Evolutionary conservation across 106 monocot species (phyloP).

Genomic region (Dendrobium chrysotoxum): DNA sequence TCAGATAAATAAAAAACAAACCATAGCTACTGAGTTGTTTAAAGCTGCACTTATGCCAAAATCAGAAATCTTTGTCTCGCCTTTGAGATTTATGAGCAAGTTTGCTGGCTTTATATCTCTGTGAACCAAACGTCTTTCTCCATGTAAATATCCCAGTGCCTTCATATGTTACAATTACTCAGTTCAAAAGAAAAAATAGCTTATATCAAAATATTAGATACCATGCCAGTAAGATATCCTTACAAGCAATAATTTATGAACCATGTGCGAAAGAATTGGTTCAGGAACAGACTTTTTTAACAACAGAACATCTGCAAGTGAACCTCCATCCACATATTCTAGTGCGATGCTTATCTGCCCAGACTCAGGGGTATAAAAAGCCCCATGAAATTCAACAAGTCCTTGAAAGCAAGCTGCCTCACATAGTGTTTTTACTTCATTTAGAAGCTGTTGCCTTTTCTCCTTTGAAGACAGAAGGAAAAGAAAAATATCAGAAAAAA

Average conservation of each 20-base stretch:
- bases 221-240: conserved; percentile 12
- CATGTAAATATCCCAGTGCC: conserved; percentile 86
- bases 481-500: background rate
- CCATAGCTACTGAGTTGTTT: conserved; percentile 88
- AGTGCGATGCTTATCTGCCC: conserved; percentile 95
- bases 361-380: conserved; percentile 89
- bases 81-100: conserved; percentile 94
- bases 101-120: conserved; percentile 99
- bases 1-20: conserved; percentile 21
- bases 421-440: conserved; percentile 90
- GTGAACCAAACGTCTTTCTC: conserved; percentile 82
- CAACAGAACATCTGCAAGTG: conserved; percentile 77
- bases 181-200: background rate
- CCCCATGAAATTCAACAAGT: conserved; percentile 96
- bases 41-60: conserved; percentile 98
- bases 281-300: conserved; percentile 69
- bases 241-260: conserved; percentile 73
- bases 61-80: conserved; percentile 90
- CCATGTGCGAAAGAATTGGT: conserved; percentile 62
- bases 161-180: conserved; percentile 20
- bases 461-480: conserved; percentile 43
- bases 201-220: conserved; percentile 8
- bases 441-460: conserved; percentile 89
- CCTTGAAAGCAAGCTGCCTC: conserved; percentile 75
- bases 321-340: conserved; percentile 99